Conservation (phyloP, 2,329 filamentous ascomycete species). For the Bipolaris sorokiniana region DNA sequence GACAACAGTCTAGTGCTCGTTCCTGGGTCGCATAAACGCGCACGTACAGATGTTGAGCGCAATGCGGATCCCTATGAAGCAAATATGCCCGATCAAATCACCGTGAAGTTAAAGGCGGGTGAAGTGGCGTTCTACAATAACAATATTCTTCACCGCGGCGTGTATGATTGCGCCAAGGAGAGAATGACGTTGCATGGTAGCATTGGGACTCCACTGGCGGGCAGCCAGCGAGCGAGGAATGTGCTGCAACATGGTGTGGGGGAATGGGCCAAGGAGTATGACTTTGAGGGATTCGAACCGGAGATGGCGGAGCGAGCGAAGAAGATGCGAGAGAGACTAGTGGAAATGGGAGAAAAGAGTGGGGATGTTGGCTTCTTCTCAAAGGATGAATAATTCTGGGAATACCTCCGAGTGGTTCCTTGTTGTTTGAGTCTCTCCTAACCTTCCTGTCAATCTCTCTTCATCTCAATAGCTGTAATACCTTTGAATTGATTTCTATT, state of each 20-base stretch:
- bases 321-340: constrained; percentile 67
- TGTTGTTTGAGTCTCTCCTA: too few relatives aligned
- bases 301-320: constrained; percentile 65
- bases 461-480: too few relatives aligned
- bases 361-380: constrained; percentile 65
- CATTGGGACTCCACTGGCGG: constrained; percentile 66
- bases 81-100: constrained; percentile 66
- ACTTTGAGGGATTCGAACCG: constrained; percentile 66
- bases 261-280: constrained; percentile 66
- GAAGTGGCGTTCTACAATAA: constrained; percentile 90
- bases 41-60: constrained; percentile 73
- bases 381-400: constrained; percentile 39
- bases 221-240: constrained; percentile 67
- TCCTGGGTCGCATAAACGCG: constrained; percentile 74
- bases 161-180: constrained; percentile 65
- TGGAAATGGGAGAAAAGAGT: constrained; percentile 66
- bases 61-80: constrained; percentile 68
- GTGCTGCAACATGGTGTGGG: constrained; percentile 78
- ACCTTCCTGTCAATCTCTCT: too few relatives aligned
- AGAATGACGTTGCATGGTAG: constrained; percentile 75
- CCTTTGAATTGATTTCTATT: too few relatives aligned
- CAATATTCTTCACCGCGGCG: constrained; percentile 80
- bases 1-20: constrained; percentile 76
- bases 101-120: constrained; percentile 71
- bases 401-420: too few relatives aligned